Base-by-base conservation (phyloP, 768 basidiomycete genomes). In the Dacryopinax primogenitus region DNA sequence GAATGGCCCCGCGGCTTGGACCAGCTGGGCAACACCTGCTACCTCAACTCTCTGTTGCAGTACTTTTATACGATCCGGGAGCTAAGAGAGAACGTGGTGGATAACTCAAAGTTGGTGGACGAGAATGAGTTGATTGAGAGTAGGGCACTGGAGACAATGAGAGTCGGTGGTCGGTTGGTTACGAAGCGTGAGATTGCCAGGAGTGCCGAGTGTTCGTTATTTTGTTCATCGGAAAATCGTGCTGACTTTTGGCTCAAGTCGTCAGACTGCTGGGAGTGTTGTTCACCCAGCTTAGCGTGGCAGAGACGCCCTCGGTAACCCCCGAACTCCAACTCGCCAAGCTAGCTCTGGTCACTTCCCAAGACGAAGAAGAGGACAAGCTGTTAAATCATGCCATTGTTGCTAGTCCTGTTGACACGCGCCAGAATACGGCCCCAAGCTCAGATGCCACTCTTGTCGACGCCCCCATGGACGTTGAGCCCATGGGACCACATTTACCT, bases 51-150 rank as follows among this genome's bases (percentile, higher is more conserved):
- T 36, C 77, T 88, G 64, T 77, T 88, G n/a, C 72, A 95, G 87
- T 96, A 95, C 73, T 94, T 96, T 73, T 95, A 92, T 73, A 95
- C 92, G n/a, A 92, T 96, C 74, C 88, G 84, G 71, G 90, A 93
- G 35, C 82, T 96, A 30, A 82, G 93, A 33, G 85, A 86, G 21
- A 85, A 88, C 4, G 84, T 95, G 9, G 85, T 83, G 36, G 65
- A 77, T 33, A 85, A 87, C 39, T 85, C 85, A 66, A 90, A 88
- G 67, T 75, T 87, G 63, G 83, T 85, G 3, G 89, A 92, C 63
- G 89, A 90, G 66, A 88, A 92, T 69, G 36, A 64, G 32, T 33
- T 23, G 11, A 41, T 64, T 33, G 37, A 41, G 36, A 63, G 35
- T 18, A 62, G 67, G n/a, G 62, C 65, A 23, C 75, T 92, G 47